phyloP scores from a whole-genome alignment of 257 asterid species.

The Thymus quinquecostatus region DNA sequence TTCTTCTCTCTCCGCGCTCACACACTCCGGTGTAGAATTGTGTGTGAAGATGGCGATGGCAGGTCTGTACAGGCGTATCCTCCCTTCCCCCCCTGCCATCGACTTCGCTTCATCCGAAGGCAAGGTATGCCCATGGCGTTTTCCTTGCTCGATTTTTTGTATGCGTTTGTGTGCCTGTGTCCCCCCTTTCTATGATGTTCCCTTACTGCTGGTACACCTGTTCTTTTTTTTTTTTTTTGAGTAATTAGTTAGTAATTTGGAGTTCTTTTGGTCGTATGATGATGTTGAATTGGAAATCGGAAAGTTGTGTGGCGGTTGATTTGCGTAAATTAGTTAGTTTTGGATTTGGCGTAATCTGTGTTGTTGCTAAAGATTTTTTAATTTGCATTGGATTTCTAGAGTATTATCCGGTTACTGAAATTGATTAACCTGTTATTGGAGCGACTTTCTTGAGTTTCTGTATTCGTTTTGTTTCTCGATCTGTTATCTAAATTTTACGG shows the following conservation, averaged over 20 bases:
- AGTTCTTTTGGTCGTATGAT: slow-evolving; percentile 3
- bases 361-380: not conserved
- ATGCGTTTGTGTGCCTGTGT: not conserved
- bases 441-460: not conserved
- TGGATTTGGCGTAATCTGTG: not conserved
- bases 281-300: not conserved
- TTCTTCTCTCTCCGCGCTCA: not conserved
- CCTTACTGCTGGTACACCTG: not conserved
- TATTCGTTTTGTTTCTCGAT: not conserved
- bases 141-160: slow-evolving; percentile 7
- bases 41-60: slow-evolving; percentile 68
- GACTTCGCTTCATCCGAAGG: slow-evolving; percentile 92
- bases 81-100: slow-evolving; percentile 89
- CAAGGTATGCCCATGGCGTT: slow-evolving; percentile 52
- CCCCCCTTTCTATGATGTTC: not conserved
- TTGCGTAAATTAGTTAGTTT: not conserved
- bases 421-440: not conserved
- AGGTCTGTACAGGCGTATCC: slow-evolving; percentile 78
- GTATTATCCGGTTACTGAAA: slow-evolving; percentile 6
- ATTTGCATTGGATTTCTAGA: slow-evolving; percentile 7
- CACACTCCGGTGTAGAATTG: not conserved
- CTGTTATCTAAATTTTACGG: not conserved
- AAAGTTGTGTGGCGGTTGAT: slow-evolving; percentile 3
- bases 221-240: not conserved
- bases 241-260: slow-evolving; percentile 17